These are phyloP conservation scores for Anaeramoeba flamelloides DNA, from an alignment of 78 protist species.

Conservation along the genomic window DNA sequence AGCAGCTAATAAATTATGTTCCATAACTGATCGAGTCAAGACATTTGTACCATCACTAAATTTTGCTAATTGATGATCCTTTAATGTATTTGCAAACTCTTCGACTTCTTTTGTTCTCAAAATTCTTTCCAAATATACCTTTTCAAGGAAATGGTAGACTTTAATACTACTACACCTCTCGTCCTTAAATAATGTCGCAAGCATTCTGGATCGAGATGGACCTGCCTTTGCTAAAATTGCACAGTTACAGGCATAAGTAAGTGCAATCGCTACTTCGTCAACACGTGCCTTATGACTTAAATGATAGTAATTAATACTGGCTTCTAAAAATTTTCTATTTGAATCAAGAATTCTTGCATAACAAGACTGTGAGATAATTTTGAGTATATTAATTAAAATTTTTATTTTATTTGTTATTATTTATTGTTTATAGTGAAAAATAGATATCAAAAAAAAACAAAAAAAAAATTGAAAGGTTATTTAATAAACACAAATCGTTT, in stretches of 20 bases:
- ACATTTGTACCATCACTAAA: slow-evolving; percentile 53
- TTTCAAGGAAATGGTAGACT: slow-evolving; percentile 27
- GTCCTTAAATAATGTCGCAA: slow-evolving; percentile 70
- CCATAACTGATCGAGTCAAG: slow-evolving; percentile 61
- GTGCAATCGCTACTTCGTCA: slow-evolving; percentile 1
- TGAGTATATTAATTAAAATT: too few relatives aligned
- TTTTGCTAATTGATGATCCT: slow-evolving; percentile 48
- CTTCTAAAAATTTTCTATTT: slow-evolving; percentile 13
- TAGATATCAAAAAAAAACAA: too few relatives aligned
- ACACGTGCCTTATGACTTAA: neutral
- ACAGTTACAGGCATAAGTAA: slow-evolving; percentile 44
- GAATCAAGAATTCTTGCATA: slow-evolving; percentile 19
- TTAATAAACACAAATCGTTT: too few relatives aligned
- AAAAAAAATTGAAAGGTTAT: too few relatives aligned
- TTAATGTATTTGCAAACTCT: slow-evolving; percentile 30
- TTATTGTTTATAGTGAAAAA: too few relatives aligned
- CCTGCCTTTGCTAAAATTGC: slow-evolving; percentile 73
- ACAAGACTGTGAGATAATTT: too few relatives aligned
- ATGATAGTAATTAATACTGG: slow-evolving; percentile 2
- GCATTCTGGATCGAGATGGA: slow-evolving; percentile 65
- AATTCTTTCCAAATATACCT: slow-evolving; percentile 52
- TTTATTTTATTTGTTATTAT: too few relatives aligned
- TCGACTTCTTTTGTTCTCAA: slow-evolving; percentile 36
- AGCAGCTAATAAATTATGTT: slow-evolving; percentile 65
- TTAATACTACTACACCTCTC: slow-evolving; percentile 44